These are phyloP conservation scores for Fraxinus excelsior DNA, from an alignment of 257 asterid genomes.

Conservation along the genomic window DNA sequence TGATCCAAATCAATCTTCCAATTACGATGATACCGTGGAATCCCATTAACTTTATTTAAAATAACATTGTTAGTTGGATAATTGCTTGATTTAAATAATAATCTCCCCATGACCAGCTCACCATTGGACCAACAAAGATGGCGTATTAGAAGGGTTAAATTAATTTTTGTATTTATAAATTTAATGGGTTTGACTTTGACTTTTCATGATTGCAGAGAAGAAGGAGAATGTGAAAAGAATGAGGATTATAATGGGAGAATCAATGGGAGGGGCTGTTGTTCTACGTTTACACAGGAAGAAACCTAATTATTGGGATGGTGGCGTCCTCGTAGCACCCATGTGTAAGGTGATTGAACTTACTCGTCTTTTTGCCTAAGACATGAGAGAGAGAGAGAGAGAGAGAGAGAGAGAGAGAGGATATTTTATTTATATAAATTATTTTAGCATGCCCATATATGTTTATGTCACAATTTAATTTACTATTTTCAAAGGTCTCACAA, in stretches of 20 bases:
- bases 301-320: conserved; percentile 68
- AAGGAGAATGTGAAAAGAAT: conserved; percentile 41
- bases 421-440: too few relatives aligned
- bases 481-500: too few relatives aligned
- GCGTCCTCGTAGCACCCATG: conserved; percentile 76
- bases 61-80: neutral
- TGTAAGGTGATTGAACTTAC: conserved; percentile 49
- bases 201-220: conserved; percentile 36
- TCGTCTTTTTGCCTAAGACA: too few relatives aligned
- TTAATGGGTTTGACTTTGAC: neutral
- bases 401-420: too few relatives aligned
- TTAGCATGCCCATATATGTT: too few relatives aligned
- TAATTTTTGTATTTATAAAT: neutral
- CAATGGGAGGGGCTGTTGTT: conserved; percentile 84
- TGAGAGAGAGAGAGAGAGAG: too few relatives aligned
- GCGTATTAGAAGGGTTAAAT: neutral
- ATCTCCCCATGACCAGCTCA: neutral
- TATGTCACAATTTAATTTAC: too few relatives aligned
- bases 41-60: neutral
- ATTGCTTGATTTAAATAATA: neutral
- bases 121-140: neutral
- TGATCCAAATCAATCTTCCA: neutral
- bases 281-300: conserved; percentile 60
- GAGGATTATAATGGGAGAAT: conserved; percentile 69
- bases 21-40: too few relatives aligned